Evolutionary conservation across 108 stramenopile species (phyloP).

Genomic region (Nitzschia palea): DNA sequence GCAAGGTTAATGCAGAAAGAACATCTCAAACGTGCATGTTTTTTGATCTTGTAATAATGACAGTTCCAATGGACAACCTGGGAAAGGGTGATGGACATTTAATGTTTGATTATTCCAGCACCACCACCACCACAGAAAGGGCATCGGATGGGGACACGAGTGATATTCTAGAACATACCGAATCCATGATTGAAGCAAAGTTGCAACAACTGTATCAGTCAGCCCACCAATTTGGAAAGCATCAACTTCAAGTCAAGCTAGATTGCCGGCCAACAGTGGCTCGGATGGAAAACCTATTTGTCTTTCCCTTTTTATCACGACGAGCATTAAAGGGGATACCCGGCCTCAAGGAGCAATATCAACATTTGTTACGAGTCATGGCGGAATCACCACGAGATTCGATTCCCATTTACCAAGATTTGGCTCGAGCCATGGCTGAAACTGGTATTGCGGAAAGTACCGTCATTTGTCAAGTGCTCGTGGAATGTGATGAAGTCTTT

Average conservation of each 20-base stretch:
- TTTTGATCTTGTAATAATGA: too few relatives aligned
- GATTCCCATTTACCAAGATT: conserved; percentile 7
- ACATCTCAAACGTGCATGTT: too few relatives aligned
- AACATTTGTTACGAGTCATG: conserved; percentile 1
- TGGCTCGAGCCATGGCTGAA: not conserved
- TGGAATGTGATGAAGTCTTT: conserved; percentile 32
- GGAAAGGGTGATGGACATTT: not conserved
- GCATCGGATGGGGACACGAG: not conserved
- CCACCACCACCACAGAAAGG: not conserved
- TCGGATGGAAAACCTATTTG: conserved; percentile 20
- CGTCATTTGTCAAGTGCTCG: conserved; percentile 25
- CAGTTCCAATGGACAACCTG: not conserved
- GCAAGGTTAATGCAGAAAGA: too few relatives aligned
- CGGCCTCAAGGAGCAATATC: conserved; percentile 10
- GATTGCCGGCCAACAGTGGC: conserved; percentile 10
- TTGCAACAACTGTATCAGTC: conserved; percentile 15
- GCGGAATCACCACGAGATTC: not conserved
- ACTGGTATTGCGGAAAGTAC: conserved; percentile 27
- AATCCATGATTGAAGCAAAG: conserved; percentile 20
- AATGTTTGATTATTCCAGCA: not conserved
- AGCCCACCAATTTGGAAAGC: conserved; percentile 26
- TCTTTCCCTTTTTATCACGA: conserved; percentile 36
- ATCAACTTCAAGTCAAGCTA: conserved; percentile 16
- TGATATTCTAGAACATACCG: not conserved
- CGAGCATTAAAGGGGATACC: not conserved